phyloP scores from a whole-genome alignment of 345 rosid species.

The Camelina sativa region DNA sequence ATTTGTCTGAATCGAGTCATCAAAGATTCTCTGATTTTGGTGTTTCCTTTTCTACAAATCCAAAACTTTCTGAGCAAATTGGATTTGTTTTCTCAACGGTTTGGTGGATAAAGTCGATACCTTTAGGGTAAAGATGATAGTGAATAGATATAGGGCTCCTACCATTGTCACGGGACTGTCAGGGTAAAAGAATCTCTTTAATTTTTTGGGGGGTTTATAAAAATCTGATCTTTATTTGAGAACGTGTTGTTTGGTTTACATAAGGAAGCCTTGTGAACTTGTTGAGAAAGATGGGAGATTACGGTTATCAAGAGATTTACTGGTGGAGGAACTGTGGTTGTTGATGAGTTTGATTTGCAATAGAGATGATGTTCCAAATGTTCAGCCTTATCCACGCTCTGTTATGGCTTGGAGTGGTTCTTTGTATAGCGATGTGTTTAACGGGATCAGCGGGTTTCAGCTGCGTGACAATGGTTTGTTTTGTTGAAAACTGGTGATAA shows the following conservation, averaged over 20 bases:
- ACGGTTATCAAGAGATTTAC: slow-evolving; percentile 82
- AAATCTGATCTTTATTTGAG: not conserved
- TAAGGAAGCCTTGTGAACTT: slow-evolving; percentile 81
- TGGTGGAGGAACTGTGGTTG: slow-evolving; percentile 94
- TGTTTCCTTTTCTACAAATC: too few species aligned
- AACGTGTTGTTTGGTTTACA: not conserved
- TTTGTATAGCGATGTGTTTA: slow-evolving; percentile 63
- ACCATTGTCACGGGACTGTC: slow-evolving; percentile 87
- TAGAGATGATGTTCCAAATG: slow-evolving; percentile 62
- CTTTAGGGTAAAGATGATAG: slow-evolving; percentile 26
- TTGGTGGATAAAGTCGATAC: not conserved
- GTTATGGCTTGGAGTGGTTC: slow-evolving; percentile 83
- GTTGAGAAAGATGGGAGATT: slow-evolving; percentile 59
- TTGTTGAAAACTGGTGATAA: not conserved
- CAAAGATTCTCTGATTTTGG: too few species aligned
- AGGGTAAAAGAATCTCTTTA: slow-evolving; percentile 55
- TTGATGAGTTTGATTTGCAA: slow-evolving; percentile 80
- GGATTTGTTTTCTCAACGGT: too few species aligned
- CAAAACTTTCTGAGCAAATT: too few species aligned
- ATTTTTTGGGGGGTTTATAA: not conserved
- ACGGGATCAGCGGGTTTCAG: slow-evolving; percentile 58
- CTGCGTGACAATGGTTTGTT: slow-evolving; percentile 81
- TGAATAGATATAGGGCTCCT: slow-evolving; percentile 53
- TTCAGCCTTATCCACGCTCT: slow-evolving; percentile 85
- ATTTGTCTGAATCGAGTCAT: too few species aligned